These are phyloP conservation scores for Syzygium grande DNA, from an alignment of 345 rosid genomes.

Conservation along the genomic window DNA sequence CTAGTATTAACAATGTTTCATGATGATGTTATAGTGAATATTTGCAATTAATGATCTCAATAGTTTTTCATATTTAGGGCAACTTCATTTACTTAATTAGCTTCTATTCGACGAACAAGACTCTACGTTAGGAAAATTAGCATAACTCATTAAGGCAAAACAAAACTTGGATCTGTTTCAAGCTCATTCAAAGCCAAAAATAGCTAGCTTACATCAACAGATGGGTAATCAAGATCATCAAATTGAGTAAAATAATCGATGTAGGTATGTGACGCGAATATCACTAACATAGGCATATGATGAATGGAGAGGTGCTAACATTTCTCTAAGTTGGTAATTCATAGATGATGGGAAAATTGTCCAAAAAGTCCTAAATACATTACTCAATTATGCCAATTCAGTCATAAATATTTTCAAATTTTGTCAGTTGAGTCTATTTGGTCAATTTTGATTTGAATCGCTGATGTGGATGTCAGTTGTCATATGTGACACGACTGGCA, in stretches of 20 bases:
- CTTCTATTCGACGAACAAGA: not conserved
- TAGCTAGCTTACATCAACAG: not conserved
- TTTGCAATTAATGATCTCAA: not conserved
- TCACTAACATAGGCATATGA: not conserved
- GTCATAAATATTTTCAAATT: too few species aligned
- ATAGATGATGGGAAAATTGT: not conserved
- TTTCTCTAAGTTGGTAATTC: not conserved
- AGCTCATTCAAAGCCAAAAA: not conserved
- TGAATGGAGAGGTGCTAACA: not conserved
- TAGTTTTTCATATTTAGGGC: not conserved
- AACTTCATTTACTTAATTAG: not conserved
- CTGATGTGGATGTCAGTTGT: too few species aligned
- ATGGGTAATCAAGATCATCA: not conserved
- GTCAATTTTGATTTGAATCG: too few species aligned
- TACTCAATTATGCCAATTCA: too few species aligned
- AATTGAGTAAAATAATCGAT: not conserved
- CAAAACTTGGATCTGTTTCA: not conserved
- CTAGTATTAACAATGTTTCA: not conserved
- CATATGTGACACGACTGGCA: too few species aligned
- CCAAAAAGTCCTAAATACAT: too few species aligned
- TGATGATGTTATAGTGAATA: not conserved
- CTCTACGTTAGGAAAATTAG: not conserved
- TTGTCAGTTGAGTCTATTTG: too few species aligned
- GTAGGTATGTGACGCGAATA: not conserved
- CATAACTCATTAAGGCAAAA: not conserved